Conservation (phyloP, 1,284 basidiomycete species). For the Mycena citricolor region DNA sequence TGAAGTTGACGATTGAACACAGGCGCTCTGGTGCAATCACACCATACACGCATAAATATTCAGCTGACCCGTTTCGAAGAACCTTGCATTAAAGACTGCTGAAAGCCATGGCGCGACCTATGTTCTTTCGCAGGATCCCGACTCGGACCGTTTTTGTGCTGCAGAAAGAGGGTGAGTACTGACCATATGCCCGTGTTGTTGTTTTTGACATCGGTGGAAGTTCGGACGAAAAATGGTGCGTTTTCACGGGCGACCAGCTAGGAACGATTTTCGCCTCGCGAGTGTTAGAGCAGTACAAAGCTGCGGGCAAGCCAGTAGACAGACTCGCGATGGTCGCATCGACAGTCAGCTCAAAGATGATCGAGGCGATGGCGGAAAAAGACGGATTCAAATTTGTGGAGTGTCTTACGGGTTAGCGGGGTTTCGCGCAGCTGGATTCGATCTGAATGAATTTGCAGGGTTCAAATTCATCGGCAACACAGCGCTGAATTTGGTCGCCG, state of each 20-base stretch:
- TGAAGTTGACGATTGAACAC: constrained; percentile 15
- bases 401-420: constrained; percentile 69
- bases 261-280: constrained; percentile 73
- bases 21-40: constrained; percentile 54
- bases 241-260: constrained; percentile 84
- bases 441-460: constrained; percentile 42
- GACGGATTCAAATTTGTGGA: constrained; percentile 84
- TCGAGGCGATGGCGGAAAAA: constrained; percentile 67
- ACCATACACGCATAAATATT: not conserved
- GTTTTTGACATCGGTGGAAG: constrained; percentile 33
- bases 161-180: constrained; percentile 61
- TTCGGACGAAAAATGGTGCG: constrained; percentile 55
- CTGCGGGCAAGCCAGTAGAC: constrained; percentile 56
- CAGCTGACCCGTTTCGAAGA: constrained; percentile 39
- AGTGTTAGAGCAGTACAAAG: constrained; percentile 58
- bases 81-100: constrained; percentile 67
- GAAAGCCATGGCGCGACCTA: constrained; percentile 50
- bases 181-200: not conserved
- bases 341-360: constrained; percentile 86
- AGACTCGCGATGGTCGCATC: constrained; percentile 83
- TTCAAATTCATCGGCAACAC: constrained; percentile 87
- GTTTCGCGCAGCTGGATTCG: not conserved
- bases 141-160: constrained; percentile 82
- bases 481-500: constrained; percentile 58
- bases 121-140: constrained; percentile 84